These are phyloP conservation scores for Ascochyta fabae DNA, from an alignment of 2,329 filamentous ascomycete species.

Conservation along the genomic window DNA sequence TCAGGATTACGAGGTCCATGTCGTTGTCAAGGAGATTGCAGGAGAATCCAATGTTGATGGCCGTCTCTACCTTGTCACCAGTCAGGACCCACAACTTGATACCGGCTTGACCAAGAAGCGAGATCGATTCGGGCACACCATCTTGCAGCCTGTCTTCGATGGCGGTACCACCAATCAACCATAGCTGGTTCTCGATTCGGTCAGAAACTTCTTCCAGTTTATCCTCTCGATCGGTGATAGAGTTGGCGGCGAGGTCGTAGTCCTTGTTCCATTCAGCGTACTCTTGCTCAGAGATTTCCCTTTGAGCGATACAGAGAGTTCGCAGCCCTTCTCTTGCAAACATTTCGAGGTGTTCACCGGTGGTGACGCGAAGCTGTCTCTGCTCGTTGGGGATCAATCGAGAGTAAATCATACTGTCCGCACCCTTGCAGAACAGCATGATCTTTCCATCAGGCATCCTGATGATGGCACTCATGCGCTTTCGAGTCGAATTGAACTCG, in stretches of 20 bases:
- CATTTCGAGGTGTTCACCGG: conserved; percentile 94
- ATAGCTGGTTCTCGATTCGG: conserved; percentile 87
- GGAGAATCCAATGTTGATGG: conserved; percentile 99
- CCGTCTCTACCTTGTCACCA: conserved; percentile 97
- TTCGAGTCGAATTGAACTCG: conserved; percentile 95
- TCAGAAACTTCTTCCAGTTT: conserved; percentile 91
- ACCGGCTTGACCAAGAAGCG: conserved; percentile 85
- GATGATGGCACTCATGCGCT: conserved; percentile 97
- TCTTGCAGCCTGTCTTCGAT: conserved; percentile 98
- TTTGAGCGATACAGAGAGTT: conserved; percentile 91
- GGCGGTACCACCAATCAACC: conserved; percentile 87
- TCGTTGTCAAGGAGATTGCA: conserved; percentile 97
- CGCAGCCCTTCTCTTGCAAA: conserved; percentile 94
- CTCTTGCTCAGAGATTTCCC: conserved; percentile 78
- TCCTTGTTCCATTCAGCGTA: conserved; percentile 85
- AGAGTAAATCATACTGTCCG: conserved; percentile 96
- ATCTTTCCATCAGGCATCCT: conserved; percentile 92
- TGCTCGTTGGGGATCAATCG: conserved; percentile 86
- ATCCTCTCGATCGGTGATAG: conserved; percentile 86
- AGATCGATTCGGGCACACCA: conserved; percentile 94
- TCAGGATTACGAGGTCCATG: conserved; percentile 94
- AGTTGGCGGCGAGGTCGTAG: conserved; percentile 84
- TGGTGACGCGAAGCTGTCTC: conserved; percentile 78
- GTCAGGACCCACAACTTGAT: conserved; percentile 99
- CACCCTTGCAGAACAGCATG: conserved; percentile 93